Evolutionary conservation across 352 stramenopile species (phyloP), one percentile per base, ranked within the genome.

Genomic region (Pelagophyceae sp.): DNA sequence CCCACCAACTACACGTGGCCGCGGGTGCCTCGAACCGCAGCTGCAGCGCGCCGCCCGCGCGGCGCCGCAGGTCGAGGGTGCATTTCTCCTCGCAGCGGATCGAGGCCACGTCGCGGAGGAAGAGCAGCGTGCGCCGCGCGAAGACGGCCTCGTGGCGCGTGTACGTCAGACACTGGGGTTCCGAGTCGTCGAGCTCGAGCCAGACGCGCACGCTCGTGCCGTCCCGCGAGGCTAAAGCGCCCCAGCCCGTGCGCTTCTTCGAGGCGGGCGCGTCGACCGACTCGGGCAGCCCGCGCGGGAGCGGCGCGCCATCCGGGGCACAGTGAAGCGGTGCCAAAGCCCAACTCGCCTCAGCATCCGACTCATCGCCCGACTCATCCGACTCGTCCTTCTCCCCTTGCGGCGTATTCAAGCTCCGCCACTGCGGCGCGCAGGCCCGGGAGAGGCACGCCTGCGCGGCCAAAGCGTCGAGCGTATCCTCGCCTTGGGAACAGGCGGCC

Each of bases 71-170:
- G 35, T 51, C 11, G 38, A 74, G 33, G 6, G 27, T 23, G 33
- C 33, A 74, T 1, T 33, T 23, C 67, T 33, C 67, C 35, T 74
- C 67, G 67, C 67, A 35, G 67, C 67, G 37, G 27, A 58, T 58
- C 35, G 6, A 5, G 35, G 17, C 17, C 35, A 74, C 67, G 67
- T 20, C 5, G 35, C 20, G 1, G 5, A 74, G 67, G 33, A 35
- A 58, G 23, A 27, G 11, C 58, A 67, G 58, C 58, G 29, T 5
- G 15, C 58, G 11, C 45, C 11, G 45, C 58, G 58, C 5, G 11
- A 27, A 11, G 6, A 35, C 6, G 64, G 6, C n/a, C 64, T 19
- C 19, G 31, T 72, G 19, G 20, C 11, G 6, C 3, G 64, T 15
- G 11, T 45, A 38, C 6, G 6, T 25, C 3, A 50, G 32, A 3